Base-by-base conservation (phyloP, 331 rosid species). In the Stylosanthes scabra region DNA sequence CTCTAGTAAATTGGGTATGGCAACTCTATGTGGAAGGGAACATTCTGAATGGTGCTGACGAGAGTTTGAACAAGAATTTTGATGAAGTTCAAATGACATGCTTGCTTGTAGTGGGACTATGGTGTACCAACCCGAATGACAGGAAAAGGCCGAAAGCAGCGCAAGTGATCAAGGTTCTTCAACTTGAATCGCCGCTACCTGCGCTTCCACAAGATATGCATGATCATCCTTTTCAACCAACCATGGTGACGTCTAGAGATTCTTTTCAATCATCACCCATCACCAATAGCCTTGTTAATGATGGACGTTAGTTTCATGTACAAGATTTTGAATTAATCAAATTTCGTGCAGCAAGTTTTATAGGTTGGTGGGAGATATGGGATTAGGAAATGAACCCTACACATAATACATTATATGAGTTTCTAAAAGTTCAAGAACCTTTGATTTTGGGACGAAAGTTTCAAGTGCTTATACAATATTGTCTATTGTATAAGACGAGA, bases 71-170 rank as follows among this genome's bases (percentile, higher is more conserved):
- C 1, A 11, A 2, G 37, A 10, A 20, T 1, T 79, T 75, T 49
- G 46, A 75, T 57, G 51, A 0, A 14, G 9, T 63, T 44, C 66
- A 79, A 52, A 83, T 83, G 77, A 29, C 7, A 15, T 12, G 73
- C 27, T 72, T 83, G 66, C 61, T 79, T 12, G 51, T 29, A 20
- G 71, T 78, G 42, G 83, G 83, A 9, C 39, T 83, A 13, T 74
- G 83, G 72, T 83, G 84, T 16, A 44, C 76, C 11, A 12, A 70
- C 14, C 66, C 68, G 16, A 76, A 52, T 0, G 52, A 28, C 49
- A 56, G 49, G 63, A 66, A 63, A 54, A 80, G 84, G 74, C 87
- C 84, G 20, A 83, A 58, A 42, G 78, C 83, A 64, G 81, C 31
- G 16, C 63, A 70, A 40, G 83, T 74, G 1, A 78, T 82, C 4